Evolutionary conservation across 2,329 filamentous ascomycete genomes (phyloP), one percentile per base, ranked within the genome.

Genomic region (Epichloe sibirici): DNA sequence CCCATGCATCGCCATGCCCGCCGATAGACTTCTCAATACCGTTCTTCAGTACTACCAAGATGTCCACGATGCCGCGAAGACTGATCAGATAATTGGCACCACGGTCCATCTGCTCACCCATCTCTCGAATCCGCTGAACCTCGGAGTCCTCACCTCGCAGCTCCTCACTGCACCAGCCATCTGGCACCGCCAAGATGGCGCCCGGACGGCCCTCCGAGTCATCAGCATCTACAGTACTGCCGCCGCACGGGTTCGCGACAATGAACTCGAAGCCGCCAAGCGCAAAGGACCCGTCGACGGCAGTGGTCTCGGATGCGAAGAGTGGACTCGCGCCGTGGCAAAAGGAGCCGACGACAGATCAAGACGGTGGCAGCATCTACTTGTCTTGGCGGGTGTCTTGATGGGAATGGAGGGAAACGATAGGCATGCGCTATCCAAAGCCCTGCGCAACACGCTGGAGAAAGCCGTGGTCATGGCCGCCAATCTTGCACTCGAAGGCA

Each of bases 371-470:
- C 84, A 89, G 66, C 90, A 95, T 66, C 69, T 90, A 34, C 73
- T 95, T n/a, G 77, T 90, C 5, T 77, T 95, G 8, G 83, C 83
- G 0, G 90, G 89, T 3, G 72, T 95, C 23, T 69, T 95, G 53
- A 77, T 91, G 63, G 89, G 88, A 8, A 84, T 90, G 62, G 85
- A 86, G 58, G 73, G 77, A 15, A 75, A 79, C 55, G 77, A 83
- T 42, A 71, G 81, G 45, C 76, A 78, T 54, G 78, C 80, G n/a
- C 67, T 90, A n/a, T 79, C 83, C 5, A 69, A 73, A 35, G 68
- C 75, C 49, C 74, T 91, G 65, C 76, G 83, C 45, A 77, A 72
- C 37, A 88, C 80, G 43, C 72, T 95, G 0, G 86, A 91, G 62
- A 74, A 76, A 17, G 87, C 86, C 2, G 76, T 95, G 37, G 82